Evolutionary conservation across 306 rosid species (phyloP).

Genomic region (Acacia melanoxylon): DNA sequence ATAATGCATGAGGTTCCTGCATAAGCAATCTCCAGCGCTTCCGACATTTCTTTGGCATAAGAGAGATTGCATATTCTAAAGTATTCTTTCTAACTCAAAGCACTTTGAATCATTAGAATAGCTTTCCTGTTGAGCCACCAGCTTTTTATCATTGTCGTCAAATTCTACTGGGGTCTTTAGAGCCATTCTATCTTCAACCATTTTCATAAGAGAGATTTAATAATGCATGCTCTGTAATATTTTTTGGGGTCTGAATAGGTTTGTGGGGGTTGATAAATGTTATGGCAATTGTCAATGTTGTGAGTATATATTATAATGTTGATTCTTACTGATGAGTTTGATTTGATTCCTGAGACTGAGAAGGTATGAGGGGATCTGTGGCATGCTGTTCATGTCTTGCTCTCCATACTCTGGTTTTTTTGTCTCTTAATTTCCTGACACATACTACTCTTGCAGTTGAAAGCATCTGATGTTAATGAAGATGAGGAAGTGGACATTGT

Average conservation of each 20-base stretch:
- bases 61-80: too few relatives aligned
- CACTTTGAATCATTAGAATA: too few relatives aligned
- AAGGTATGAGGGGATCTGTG: slow-evolving; percentile 53
- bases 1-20: too few relatives aligned
- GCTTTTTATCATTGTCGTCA: too few relatives aligned
- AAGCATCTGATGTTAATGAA: slow-evolving; percentile 77
- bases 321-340: slow-evolving; percentile 74
- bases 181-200: too few relatives aligned
- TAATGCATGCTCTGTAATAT: not conserved
- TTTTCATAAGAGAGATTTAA: too few relatives aligned
- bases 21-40: too few relatives aligned
- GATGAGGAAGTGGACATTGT: slow-evolving; percentile 89
- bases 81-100: too few relatives aligned
- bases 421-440: not conserved
- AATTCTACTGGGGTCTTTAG: too few relatives aligned
- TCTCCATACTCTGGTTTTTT: not conserved
- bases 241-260: not conserved
- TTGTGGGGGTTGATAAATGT: not conserved
- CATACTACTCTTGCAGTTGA: slow-evolving; percentile 53
- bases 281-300: slow-evolving; percentile 11
- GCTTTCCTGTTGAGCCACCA: too few relatives aligned
- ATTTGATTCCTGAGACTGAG: slow-evolving; percentile 84
- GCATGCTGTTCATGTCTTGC: not conserved
- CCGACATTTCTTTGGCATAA: too few relatives aligned
- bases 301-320: slow-evolving; percentile 8